Evolutionary conservation across 208 protist genomes (phyloP), one percentile per base, ranked within the genome.

Genomic region (Herpetomonas tarakana): DNA sequence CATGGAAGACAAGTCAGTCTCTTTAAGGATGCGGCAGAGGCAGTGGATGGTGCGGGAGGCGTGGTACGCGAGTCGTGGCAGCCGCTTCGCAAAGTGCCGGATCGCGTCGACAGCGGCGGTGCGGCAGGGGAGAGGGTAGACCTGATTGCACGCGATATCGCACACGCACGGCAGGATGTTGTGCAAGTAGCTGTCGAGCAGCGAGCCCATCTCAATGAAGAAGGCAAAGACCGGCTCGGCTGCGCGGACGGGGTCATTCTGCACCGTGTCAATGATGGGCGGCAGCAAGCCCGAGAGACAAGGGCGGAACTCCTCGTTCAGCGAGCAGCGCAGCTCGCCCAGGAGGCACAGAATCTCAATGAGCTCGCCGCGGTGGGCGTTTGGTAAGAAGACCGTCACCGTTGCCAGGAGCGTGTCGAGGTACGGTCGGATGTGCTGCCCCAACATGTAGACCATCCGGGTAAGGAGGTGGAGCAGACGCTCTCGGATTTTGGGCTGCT

Each of bases 241-340:
- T 22, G 77, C 67, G 52, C 64, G 58, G 30, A 74, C 73, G 9
- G 76, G 71, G 62, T 87, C 83, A 19, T 71, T 69, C 57, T 89
- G 76, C 14, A 91, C 68, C 22, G 76, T 59, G 58, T 73, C 71
- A 7, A 92, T 64, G 29, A 96, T 73, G 16, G 81, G 78, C 21
- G 84, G 78, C 49, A 96, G 78, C 35, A 96, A 61, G 26, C 65
- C 59, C 19, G 82, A 71, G 18, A 96, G 72, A 47, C 77, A 91
- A 2, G 90, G 81, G 4, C 81, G 65, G 65, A 96, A 96, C 70
- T 93, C 86, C 52, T 93, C 85, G 52, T 81, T 78, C 46, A 96
- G 65, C 25, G 76, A 84, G 28, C 76, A 59, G 19, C 86, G 80
- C 30, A 93, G 61, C 51, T 90, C 74, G 64, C 73, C 75, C 53